phyloP scores from a whole-genome alignment of 305 asterid genomes.

The Euphrasia arctica region DNA sequence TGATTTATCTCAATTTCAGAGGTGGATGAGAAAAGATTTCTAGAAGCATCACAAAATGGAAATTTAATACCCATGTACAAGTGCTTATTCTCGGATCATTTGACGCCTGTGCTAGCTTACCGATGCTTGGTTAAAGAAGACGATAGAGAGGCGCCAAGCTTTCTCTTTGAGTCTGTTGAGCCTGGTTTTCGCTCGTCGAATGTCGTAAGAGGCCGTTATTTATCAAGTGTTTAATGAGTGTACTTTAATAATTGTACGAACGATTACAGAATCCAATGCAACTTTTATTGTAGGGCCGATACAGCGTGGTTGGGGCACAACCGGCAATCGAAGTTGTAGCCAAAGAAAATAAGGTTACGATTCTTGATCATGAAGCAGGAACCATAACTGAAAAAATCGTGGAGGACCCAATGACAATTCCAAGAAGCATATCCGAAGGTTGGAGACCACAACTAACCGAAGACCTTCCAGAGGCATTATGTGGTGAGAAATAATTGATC shows the following conservation, averaged over 20 bases:
- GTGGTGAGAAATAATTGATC: slow-evolving; percentile 46
- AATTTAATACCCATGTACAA: slow-evolving; percentile 64
- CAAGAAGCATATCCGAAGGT: slow-evolving; percentile 57
- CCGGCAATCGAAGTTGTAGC: slow-evolving; percentile 78
- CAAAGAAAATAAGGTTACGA: slow-evolving; percentile 62
- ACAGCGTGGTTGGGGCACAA: slow-evolving; percentile 79
- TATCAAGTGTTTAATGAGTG: neutral
- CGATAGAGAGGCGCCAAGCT: slow-evolving; percentile 83
- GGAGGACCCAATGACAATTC: slow-evolving; percentile 73
- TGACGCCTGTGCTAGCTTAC: slow-evolving; percentile 92
- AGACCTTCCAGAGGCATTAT: slow-evolving; percentile 78
- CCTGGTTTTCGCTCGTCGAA: slow-evolving; percentile 59
- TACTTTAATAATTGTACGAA: neutral
- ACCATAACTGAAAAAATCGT: slow-evolving; percentile 40
- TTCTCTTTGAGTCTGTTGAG: slow-evolving; percentile 81
- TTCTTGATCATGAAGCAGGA: slow-evolving; percentile 63
- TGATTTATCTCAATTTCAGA: slow-evolving; percentile 26
- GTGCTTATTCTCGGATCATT: slow-evolving; percentile 82
- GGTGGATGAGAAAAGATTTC: slow-evolving; percentile 52
- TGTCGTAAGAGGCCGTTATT: slow-evolving; percentile 48
- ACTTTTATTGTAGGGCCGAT: slow-evolving; percentile 62
- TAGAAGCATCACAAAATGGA: slow-evolving; percentile 58
- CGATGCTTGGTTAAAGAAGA: slow-evolving; percentile 90
- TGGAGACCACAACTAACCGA: slow-evolving; percentile 66
- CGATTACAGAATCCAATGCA: neutral